Percentiles rank a stretch among this genome's conserved stretches.
These are phyloP conservation scores for Chaetoscypha palmicola DNA, from an alignment of 2,329 filamentous ascomycete species.

Conservation along the genomic window DNA sequence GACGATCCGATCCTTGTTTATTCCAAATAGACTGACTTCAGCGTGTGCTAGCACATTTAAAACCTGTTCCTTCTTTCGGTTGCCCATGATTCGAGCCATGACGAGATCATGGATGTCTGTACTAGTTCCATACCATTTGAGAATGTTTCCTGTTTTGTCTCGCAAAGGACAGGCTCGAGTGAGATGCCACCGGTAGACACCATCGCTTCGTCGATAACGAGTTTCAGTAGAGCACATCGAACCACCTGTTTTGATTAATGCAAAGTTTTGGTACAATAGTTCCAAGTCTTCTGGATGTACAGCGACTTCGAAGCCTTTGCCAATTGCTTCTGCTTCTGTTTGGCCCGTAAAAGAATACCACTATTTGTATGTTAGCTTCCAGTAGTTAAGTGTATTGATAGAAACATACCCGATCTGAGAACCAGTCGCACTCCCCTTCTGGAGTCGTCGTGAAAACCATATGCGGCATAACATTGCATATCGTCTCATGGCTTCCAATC, in stretches of 20 bases:
- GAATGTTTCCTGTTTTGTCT: constrained; percentile 58
- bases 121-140: constrained; percentile 76
- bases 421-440: constrained; percentile 64
- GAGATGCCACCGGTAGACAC: constrained; percentile 73
- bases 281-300: constrained; percentile 66
- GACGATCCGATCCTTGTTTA: constrained; percentile 54
- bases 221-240: constrained; percentile 66
- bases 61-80: constrained; percentile 59
- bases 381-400: too few species aligned
- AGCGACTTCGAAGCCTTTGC: constrained; percentile 52
- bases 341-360: constrained; percentile 74
- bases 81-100: constrained; percentile 58
- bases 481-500: constrained; percentile 67
- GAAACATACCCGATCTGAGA: constrained; percentile 60
- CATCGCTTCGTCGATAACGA: constrained; percentile 57
- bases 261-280: constrained; percentile 49
- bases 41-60: constrained; percentile 68
- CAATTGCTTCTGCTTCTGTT: constrained; percentile 53
- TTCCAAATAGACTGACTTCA: constrained; percentile 67
- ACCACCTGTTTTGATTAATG: constrained; percentile 56
- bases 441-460: constrained; percentile 67
- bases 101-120: constrained; percentile 74
- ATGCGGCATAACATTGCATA: constrained; percentile 67
- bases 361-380: too few species aligned
- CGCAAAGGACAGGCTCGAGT: constrained; percentile 63